Evolutionary conservation across 169 alveolate genomes (phyloP).

Genomic region (Plasmodium cynomolgi): DNA sequence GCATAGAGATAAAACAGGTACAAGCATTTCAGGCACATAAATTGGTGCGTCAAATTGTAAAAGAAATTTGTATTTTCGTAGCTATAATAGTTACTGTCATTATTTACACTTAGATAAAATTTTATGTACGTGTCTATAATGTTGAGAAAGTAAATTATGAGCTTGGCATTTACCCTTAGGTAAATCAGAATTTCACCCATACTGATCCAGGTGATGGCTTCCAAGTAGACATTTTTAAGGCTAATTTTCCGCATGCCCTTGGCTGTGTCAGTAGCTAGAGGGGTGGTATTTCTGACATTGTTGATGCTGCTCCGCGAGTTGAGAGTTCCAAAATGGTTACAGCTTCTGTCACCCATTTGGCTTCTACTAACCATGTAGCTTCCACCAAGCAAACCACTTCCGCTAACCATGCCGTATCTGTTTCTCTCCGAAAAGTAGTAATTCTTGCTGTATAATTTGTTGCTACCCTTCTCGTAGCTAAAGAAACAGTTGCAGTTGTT

Average conservation of each 20-base stretch:
- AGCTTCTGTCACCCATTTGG: neutral
- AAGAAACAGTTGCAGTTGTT: conserved; percentile 25
- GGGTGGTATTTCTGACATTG: neutral
- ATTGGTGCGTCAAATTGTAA: conserved; percentile 62
- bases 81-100: conserved; percentile 34
- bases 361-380: neutral
- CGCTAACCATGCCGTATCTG: neutral
- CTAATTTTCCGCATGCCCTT: conserved; percentile 13
- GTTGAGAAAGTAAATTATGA: conserved; percentile 22
- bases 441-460: conserved; percentile 10
- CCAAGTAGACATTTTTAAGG: conserved; percentile 27
- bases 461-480: conserved; percentile 15
- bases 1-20: conserved; percentile 63
- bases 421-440: neutral
- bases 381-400: neutral
- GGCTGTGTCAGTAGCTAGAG: neutral
- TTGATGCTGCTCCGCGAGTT: neutral
- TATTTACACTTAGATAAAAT: conserved; percentile 54
- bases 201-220: conserved; percentile 50
- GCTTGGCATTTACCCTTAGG: conserved; percentile 35
- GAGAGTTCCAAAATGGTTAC: neutral
- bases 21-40: conserved; percentile 66
- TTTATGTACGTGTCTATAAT: conserved; percentile 48
- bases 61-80: conserved; percentile 38
- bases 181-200: conserved; percentile 57